Conservation (phyloP, 2,329 filamentous ascomycete genomes). For the Chrysosporium keratinophilum region DNA sequence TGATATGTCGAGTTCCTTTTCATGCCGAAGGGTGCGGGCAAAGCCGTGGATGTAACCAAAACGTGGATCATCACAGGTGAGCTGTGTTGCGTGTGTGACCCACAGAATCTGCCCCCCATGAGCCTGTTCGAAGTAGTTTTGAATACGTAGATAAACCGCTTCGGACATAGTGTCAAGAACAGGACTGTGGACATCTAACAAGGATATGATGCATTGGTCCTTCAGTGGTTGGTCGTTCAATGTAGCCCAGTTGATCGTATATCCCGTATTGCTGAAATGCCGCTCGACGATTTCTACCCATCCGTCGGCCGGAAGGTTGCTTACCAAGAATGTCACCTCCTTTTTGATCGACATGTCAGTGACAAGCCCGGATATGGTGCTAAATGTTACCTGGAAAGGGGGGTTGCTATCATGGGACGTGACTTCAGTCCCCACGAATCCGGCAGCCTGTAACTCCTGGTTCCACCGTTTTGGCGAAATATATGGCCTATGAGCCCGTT, state of each 20-base stretch:
- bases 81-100: constrained; percentile 10
- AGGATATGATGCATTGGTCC: neutral
- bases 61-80: constrained; percentile 8
- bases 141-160: neutral
- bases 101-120: constrained; percentile 5
- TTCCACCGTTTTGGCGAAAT: constrained; percentile 6
- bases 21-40: constrained; percentile 7
- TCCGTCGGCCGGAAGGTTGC: no score
- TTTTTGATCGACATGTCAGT: neutral
- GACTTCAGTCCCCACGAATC: constrained; percentile 5
- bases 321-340: neutral
- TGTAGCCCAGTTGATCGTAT: no score
- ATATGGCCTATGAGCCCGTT: neutral
- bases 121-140: neutral
- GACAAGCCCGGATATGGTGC: neutral
- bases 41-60: constrained; percentile 6
- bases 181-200: neutral
- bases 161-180: neutral
- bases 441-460: constrained; percentile 1
- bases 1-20: constrained; percentile 7
- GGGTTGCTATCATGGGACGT: neutral
- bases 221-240: no score
- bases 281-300: no score
- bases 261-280: no score
- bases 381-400: neutral